Percentiles rank a stretch among this genome's conserved stretches.
Conservation (phyloP, 2,329 filamentous ascomycete genomes). For the Aureobasidium uvarum region DNA sequence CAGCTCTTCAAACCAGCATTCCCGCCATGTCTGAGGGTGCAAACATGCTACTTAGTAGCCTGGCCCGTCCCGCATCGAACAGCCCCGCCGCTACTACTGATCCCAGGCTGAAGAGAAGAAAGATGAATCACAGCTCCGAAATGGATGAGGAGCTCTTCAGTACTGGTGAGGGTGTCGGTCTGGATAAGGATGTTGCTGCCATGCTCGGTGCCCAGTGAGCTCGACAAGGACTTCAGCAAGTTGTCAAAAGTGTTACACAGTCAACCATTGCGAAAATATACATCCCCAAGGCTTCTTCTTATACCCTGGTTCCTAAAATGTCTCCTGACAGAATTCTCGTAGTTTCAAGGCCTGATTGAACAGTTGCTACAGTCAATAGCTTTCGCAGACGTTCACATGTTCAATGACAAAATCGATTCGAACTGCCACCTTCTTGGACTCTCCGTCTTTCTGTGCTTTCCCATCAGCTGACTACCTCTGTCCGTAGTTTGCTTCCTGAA, state of each 20-base stretch:
- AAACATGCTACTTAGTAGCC: conserved; percentile 33
- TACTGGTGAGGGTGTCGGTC: conserved; percentile 27
- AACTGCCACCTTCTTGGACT: neutral
- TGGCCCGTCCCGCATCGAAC: conserved; percentile 33
- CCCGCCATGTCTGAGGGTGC: conserved; percentile 27
- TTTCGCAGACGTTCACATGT: neutral
- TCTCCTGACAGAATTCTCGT: neutral
- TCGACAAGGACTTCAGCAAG: neutral
- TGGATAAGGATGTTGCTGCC: conserved; percentile 29
- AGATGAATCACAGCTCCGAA: conserved; percentile 37
- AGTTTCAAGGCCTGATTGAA: neutral
- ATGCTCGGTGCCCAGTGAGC: conserved; percentile 28
- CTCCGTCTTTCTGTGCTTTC: neutral
- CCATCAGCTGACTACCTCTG: neutral
- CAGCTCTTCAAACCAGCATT: conserved; percentile 27
- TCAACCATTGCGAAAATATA: neutral
- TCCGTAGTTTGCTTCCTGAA: neutral
- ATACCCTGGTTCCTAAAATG: neutral
- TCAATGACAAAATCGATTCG: neutral
- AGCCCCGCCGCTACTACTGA: conserved; percentile 30
- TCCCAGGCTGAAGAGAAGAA: conserved; percentile 40
- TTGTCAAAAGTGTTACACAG: neutral
- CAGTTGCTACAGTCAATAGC: neutral
- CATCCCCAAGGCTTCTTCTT: neutral
- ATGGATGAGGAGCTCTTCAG: conserved; percentile 37